Evolutionary conservation across 116 monocot species (phyloP).

Genomic region (Trichopus zeylanicus): DNA sequence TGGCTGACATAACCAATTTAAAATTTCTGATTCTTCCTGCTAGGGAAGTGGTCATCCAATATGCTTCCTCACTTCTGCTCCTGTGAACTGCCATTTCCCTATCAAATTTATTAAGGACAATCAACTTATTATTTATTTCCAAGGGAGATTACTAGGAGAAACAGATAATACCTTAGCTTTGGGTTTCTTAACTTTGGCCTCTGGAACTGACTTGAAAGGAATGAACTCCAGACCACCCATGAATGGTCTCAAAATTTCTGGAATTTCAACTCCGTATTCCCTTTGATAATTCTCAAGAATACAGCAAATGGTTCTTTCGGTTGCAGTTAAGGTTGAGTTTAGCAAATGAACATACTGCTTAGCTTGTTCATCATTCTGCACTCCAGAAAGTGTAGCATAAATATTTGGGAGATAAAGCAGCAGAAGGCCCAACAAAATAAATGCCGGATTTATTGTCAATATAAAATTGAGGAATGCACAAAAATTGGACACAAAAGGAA

Average conservation of each 20-base stretch:
- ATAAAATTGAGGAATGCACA: background rate
- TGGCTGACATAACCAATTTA: background rate
- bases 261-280: slow-evolving; percentile 75
- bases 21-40: background rate
- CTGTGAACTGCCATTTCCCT: background rate
- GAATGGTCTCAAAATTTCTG: slow-evolving; percentile 59
- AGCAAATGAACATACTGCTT: slow-evolving; percentile 93
- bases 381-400: background rate
- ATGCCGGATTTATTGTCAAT: too few species aligned
- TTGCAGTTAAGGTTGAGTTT: slow-evolving; percentile 93
- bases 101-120: background rate
- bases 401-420: background rate
- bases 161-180: slow-evolving; percentile 32
- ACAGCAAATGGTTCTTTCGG: slow-evolving; percentile 87
- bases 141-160: background rate
- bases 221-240: slow-evolving; percentile 75
- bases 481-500: background rate
- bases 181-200: slow-evolving; percentile 43
- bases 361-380: slow-evolving; percentile 94
- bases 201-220: slow-evolving; percentile 45
- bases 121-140: background rate
- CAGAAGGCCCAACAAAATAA: background rate
- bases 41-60: too few species aligned
- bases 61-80: background rate
- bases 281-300: slow-evolving; percentile 89